Evolutionary conservation across 2,329 filamentous ascomycete species (phyloP), one percentile per base, ranked within the genome.

Genomic region (Cytospora chrysosperma): DNA sequence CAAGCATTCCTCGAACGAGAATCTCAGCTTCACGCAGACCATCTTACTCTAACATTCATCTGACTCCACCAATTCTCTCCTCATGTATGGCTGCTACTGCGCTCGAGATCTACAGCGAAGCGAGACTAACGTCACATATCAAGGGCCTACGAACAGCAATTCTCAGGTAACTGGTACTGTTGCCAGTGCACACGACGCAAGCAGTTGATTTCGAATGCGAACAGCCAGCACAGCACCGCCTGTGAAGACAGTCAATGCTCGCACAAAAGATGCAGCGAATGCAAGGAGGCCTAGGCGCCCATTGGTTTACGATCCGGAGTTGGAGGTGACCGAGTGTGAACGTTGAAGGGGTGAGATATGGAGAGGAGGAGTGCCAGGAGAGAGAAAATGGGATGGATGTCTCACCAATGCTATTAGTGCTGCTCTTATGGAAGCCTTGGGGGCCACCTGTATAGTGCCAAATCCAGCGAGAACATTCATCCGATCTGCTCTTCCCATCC

Each of bases 141-240:
- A 21, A 60, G 58, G 50, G 2, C 51, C 21, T 47, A 15, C n/a
- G 0, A 1, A 19, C 21, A 32, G 24, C 2, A 32, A 1, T 62
- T 62, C 43, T 27, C 21, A 9, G 54, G 54, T 17, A 58, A 58
- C 28, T 62, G 60, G 60, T 62, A 62, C 47, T 62, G 60, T n/a
- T 62, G 60, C 47, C 32, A 27, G 28, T 62, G 60, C 17, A 52
- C 40, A n/a, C n/a, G n/a, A n/a, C 28, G 7, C 4, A 2, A 49
- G 21, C 10, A 58, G 40, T 6, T 62, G 4, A 34, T 62, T 9
- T 5, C n/a, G 12, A 62, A 62, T 12, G 17, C 47, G 19, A 62
- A 62, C 15, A 13, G 24, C 17, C 7, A 8, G 17, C 1, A 27
- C 17, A 61, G 59, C 28, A 21, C n/a, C 19, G 21, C 3, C 3